A percentile compares a stretch with the other conserved stretches of the same genome.
These are phyloP conservation scores for Cordyceps pruinosa DNA, from an alignment of 2,329 filamentous ascomycete genomes.

Conservation along the genomic window DNA sequence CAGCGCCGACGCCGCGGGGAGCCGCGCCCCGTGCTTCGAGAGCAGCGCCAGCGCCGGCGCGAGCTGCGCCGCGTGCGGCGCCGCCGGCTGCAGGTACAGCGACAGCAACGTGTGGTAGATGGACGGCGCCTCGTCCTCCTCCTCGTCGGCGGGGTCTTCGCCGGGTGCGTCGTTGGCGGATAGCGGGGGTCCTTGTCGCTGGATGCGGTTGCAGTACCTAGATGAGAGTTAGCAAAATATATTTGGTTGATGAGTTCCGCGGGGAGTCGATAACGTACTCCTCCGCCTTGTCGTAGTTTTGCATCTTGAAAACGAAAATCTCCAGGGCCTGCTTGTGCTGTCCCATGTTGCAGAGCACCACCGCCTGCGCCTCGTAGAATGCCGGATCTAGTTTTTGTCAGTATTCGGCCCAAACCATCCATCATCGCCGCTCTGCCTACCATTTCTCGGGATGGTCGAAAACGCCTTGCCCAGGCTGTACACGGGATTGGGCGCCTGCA, in stretches of 20 bases:
- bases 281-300: constrained; percentile 83
- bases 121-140: constrained; percentile 55
- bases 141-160: constrained; percentile 24
- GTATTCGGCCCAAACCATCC: neutral
- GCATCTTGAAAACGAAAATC: constrained; percentile 93
- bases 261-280: constrained; percentile 53
- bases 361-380: constrained; percentile 84
- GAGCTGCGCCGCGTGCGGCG: constrained; percentile 65
- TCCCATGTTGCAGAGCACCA: constrained; percentile 90
- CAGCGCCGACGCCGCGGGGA: constrained; percentile 81
- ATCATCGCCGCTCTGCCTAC: constrained; percentile 37
- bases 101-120: constrained; percentile 90
- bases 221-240: neutral
- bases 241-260: no score
- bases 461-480: constrained; percentile 79
- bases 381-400: constrained; percentile 53
- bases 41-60: constrained; percentile 77
- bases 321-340: constrained; percentile 93
- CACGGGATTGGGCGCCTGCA: constrained; percentile 62
- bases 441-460: constrained; percentile 68
- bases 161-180: constrained; percentile 24
- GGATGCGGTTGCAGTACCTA: constrained; percentile 84
- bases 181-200: constrained; percentile 50
- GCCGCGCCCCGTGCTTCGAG: constrained; percentile 84
- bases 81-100: constrained; percentile 77